phyloP scores from a whole-genome alignment of 176 grass and related monocot species.

The Eremochloa ophiuroides region DNA sequence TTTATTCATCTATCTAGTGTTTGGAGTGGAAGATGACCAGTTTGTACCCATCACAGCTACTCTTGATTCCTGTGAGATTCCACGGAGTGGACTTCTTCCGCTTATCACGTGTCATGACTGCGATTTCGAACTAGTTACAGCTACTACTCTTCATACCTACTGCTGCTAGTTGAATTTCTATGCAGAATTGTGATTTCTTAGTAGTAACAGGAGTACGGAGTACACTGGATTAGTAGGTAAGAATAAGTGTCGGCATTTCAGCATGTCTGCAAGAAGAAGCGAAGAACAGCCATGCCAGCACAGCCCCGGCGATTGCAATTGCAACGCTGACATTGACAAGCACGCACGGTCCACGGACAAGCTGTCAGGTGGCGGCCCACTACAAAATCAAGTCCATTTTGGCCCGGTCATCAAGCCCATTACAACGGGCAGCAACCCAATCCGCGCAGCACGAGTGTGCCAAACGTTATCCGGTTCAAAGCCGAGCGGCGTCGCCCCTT shows the following conservation, averaged over 20 bases:
- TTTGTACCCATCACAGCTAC: neutral
- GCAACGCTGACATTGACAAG: neutral
- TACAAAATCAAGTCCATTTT: neutral
- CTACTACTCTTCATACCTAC: neutral
- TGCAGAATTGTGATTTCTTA: neutral
- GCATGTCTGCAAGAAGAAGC: neutral
- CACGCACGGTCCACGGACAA: neutral
- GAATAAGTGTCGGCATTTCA: neutral
- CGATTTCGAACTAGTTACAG: neutral
- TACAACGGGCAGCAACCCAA: neutral
- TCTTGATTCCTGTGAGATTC: neutral
- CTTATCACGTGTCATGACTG: neutral
- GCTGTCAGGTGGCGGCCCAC: no score
- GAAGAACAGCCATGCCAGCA: neutral
- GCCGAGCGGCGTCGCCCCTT: neutral
- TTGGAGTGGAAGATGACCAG: slow-evolving; percentile 17
- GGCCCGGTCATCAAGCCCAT: neutral
- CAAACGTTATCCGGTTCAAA: slow-evolving; percentile 54
- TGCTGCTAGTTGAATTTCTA: neutral
- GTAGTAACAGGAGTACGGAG: neutral
- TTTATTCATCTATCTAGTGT: neutral
- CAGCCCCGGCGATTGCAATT: neutral
- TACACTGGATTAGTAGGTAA: neutral
- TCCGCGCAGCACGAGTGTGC: neutral
- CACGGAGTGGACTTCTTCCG: neutral